Conservation (phyloP, 129 eudicot genomes). For the Ambrosia trifida region DNA sequence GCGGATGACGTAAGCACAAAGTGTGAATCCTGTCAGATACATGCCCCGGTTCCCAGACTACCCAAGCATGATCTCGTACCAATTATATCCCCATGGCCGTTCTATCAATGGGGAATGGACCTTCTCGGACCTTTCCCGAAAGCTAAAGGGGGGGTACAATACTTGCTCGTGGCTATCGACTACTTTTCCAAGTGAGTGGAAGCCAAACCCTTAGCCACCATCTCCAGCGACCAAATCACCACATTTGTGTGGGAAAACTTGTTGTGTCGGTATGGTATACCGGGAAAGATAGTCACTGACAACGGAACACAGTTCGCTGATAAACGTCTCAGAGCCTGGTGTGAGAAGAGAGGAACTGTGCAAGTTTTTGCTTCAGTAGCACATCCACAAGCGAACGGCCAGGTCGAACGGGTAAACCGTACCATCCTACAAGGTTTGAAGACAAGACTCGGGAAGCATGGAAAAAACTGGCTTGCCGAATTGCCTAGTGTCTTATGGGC, state of each 20-base stretch:
- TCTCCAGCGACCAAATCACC: neutral
- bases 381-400: neutral
- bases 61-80: neutral
- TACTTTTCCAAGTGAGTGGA: neutral
- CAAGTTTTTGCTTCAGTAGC: neutral
- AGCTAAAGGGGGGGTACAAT: neutral
- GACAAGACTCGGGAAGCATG: no score
- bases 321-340: neutral
- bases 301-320: neutral
- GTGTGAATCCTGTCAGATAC: neutral
- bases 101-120: neutral
- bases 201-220: neutral
- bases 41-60: neutral
- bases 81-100: neutral
- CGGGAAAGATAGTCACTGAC: neutral
- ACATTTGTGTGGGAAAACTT: neutral
- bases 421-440: no score
- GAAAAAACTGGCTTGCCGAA: no score
- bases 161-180: neutral
- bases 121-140: neutral
- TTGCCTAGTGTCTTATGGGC: no score
- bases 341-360: neutral
- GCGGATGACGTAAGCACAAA: neutral
- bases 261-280: neutral
- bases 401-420: neutral